These are phyloP conservation scores for Leccinum fibrillosum DNA, from an alignment of 768 basidiomycete species.

Conservation along the genomic window DNA sequence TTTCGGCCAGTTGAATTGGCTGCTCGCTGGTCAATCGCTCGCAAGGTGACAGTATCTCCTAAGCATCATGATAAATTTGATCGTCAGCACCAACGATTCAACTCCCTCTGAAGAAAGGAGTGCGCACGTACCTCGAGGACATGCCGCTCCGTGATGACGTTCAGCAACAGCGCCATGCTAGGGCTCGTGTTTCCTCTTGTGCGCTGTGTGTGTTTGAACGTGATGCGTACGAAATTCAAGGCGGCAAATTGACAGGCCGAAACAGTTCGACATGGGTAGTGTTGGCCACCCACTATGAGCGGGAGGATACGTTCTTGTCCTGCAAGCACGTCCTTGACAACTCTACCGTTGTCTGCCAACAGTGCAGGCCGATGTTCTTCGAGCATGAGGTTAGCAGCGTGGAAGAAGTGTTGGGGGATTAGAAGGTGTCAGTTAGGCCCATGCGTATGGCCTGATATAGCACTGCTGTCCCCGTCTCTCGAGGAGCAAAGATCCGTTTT, in stretches of 20 bases:
- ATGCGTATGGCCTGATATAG: conserved; percentile 14
- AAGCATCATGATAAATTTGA: background rate
- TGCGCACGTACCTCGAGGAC: conserved; percentile 20
- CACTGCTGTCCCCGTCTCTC: background rate
- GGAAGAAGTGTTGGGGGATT: background rate
- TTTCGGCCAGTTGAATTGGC: conserved; percentile 51
- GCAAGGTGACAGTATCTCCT: conserved; percentile 56
- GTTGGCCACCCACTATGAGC: conserved; percentile 40
- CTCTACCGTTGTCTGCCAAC: conserved; percentile 7
- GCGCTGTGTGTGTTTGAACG: conserved; percentile 29
- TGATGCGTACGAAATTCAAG: conserved; percentile 55
- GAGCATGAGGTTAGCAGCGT: conserved; percentile 8
- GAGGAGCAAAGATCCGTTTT: conserved; percentile 2
- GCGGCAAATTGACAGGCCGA: conserved; percentile 63
- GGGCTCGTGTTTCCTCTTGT: background rate
- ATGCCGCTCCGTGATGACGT: conserved; percentile 9
- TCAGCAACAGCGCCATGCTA: conserved; percentile 11
- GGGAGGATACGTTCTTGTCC: conserved; percentile 38
- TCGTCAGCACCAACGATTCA: background rate
- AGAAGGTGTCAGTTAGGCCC: background rate
- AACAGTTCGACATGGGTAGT: conserved; percentile 37
- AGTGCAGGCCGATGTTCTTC: conserved; percentile 7
- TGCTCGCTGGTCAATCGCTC: conserved; percentile 41
- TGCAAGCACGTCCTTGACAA: conserved; percentile 24
- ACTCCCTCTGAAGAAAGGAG: too few relatives aligned